These are phyloP conservation scores for Candida khao-thaluensis DNA, from an alignment of 805 yeast species.

Conservation along the genomic window DNA sequence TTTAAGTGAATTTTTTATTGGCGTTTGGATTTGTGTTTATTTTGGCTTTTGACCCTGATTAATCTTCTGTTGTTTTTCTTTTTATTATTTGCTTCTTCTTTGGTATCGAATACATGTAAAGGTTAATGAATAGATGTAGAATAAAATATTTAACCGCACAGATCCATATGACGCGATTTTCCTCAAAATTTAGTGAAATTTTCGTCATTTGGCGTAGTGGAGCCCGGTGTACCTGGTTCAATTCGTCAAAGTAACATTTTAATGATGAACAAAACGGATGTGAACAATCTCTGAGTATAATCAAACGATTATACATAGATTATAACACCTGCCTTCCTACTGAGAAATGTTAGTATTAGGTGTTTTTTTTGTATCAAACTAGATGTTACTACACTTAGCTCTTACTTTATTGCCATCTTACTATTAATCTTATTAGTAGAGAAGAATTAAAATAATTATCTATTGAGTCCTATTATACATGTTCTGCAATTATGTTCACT, in stretches of 20 bases:
- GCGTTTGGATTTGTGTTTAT: too few relatives aligned
- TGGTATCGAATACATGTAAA: too few relatives aligned
- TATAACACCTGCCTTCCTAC: slow-evolving; percentile 52
- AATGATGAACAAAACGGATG: slow-evolving; percentile 48
- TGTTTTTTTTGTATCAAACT: neutral
- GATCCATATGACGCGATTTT: too few relatives aligned
- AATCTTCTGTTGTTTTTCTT: too few relatives aligned
- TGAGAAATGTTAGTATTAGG: slow-evolving; percentile 22
- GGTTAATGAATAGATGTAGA: too few relatives aligned
- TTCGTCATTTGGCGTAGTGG: slow-evolving; percentile 8
- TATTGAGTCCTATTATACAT: slow-evolving; percentile 10
- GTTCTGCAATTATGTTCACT: neutral
- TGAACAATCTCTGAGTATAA: slow-evolving; percentile 50
- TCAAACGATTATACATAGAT: slow-evolving; percentile 42
- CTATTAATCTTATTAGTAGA: too few relatives aligned
- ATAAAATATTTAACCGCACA: too few relatives aligned
- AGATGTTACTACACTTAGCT: too few relatives aligned
- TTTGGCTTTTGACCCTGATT: too few relatives aligned
- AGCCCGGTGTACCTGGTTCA: slow-evolving; percentile 7
- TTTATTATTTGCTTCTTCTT: too few relatives aligned
- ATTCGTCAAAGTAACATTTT: slow-evolving; percentile 15
- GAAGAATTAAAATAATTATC: neutral
- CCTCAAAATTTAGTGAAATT: too few relatives aligned
- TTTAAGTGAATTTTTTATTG: too few relatives aligned
- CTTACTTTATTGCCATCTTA: neutral